These are phyloP conservation scores for Talaromyces islandicus DNA, from an alignment of 2,329 filamentous ascomycete genomes.

Conservation along the genomic window DNA sequence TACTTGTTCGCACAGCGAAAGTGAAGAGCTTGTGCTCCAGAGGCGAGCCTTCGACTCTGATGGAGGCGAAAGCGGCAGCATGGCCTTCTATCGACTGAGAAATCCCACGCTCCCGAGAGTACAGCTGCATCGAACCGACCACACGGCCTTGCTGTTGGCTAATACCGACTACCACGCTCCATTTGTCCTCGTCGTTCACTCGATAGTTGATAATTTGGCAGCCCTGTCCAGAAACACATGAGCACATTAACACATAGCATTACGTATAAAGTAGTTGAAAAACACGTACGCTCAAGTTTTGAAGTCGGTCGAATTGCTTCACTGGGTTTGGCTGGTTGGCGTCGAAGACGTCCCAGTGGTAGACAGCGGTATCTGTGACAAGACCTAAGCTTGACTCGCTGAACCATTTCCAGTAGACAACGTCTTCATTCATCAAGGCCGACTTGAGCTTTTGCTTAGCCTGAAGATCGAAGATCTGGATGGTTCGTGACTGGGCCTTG, in stretches of 20 bases:
- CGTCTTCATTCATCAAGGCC: conserved; percentile 91
- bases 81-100: conserved; percentile 98
- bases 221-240: conserved; percentile 47
- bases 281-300: conserved; percentile 70
- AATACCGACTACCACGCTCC: conserved; percentile 97
- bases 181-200: conserved; percentile 90
- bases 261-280: background rate
- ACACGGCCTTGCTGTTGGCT: conserved; percentile 89
- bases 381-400: conserved; percentile 81
- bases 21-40: conserved; percentile 93
- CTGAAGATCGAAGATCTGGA: conserved; percentile 95
- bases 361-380: conserved; percentile 85
- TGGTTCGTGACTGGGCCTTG: conserved; percentile 85
- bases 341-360: conserved; percentile 97
- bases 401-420: conserved; percentile 99
- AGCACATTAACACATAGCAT: conserved; percentile 1
- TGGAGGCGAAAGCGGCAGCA: conserved; percentile 85
- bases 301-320: conserved; percentile 92
- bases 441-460: conserved; percentile 96
- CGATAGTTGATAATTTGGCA: conserved; percentile 99
- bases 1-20: conserved; percentile 85
- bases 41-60: conserved; percentile 81
- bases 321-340: conserved; percentile 69
- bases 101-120: conserved; percentile 91
- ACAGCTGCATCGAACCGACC: conserved; percentile 93